Evolutionary conservation across 1,284 basidiomycete genomes (phyloP).

Genomic region (Cystobasidiaceae sp.): DNA sequence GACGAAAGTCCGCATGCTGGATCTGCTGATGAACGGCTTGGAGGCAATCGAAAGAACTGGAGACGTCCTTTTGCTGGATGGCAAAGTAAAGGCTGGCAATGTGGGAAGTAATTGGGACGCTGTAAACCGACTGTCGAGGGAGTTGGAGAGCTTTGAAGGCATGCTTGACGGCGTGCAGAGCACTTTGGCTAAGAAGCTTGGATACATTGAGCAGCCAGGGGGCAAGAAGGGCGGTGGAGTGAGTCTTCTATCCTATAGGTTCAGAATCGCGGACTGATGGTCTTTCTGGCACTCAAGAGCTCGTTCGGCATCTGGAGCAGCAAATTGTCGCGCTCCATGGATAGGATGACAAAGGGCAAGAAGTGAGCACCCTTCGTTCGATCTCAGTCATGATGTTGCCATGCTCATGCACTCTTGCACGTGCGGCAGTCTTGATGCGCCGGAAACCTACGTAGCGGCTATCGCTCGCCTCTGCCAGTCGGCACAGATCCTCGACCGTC

Average conservation of each 20-base stretch:
- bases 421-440: slow-evolving; percentile 70
- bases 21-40: slow-evolving; percentile 66
- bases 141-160: slow-evolving; percentile 67
- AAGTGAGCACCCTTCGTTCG: slow-evolving; percentile 58
- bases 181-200: slow-evolving; percentile 69
- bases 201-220: slow-evolving; percentile 62
- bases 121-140: slow-evolving; percentile 53
- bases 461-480: slow-evolving; percentile 69
- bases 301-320: slow-evolving; percentile 61
- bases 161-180: slow-evolving; percentile 66
- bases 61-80: slow-evolving; percentile 28
- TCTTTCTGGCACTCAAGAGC: slow-evolving; percentile 36
- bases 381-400: neutral
- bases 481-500: slow-evolving; percentile 77
- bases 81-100: slow-evolving; percentile 19
- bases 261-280: neutral
- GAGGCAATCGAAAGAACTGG: slow-evolving; percentile 57
- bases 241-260: slow-evolving; percentile 43
- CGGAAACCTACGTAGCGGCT: slow-evolving; percentile 74
- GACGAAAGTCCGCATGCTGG: slow-evolving; percentile 79
- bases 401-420: slow-evolving; percentile 23
- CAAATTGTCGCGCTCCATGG: slow-evolving; percentile 73
- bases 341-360: slow-evolving; percentile 84
- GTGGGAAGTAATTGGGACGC: neutral
- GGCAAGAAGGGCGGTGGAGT: slow-evolving; percentile 69